phyloP scores from a whole-genome alignment of 2,329 filamentous ascomycete genomes.

The Phoma sp. region DNA sequence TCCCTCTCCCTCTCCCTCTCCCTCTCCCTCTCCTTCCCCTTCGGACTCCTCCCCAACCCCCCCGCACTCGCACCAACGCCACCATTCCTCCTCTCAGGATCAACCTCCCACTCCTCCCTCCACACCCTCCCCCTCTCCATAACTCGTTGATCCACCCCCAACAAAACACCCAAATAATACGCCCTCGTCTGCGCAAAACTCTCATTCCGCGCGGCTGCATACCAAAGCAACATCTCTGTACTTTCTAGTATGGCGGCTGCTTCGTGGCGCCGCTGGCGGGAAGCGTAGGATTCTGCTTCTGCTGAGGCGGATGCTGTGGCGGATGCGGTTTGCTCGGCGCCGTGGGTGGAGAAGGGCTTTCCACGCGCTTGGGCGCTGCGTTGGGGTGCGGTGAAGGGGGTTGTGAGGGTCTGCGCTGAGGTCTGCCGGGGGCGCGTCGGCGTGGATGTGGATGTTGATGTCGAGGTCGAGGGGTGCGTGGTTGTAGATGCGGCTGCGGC shows the following conservation, averaged over 20 bases:
- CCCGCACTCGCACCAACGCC: too few species aligned
- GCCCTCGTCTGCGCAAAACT: conserved; percentile 42
- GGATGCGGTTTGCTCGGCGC: too few species aligned
- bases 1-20: conserved; percentile 4
- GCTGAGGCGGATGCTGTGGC: too few species aligned
- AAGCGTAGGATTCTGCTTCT: conserved; percentile 36
- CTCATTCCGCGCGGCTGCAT: conserved; percentile 41
- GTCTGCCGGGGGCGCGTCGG: not conserved
- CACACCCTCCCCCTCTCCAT: conserved; percentile 15
- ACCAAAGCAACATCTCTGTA: conserved; percentile 49
- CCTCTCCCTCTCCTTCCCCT: conserved; percentile 25
- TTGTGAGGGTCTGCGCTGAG: not conserved
- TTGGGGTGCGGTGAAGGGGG: conserved; percentile 30
- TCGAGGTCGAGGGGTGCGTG: too few species aligned
- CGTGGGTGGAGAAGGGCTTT: conserved; percentile 17
- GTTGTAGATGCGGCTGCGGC: not conserved
- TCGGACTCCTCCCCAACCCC: conserved; percentile 32
- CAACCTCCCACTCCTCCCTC: conserved; percentile 31
- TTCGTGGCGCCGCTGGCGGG: conserved; percentile 35
- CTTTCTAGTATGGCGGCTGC: conserved; percentile 45
- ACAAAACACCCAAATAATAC: conserved; percentile 41
- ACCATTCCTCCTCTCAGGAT: too few species aligned
- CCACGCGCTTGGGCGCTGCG: conserved; percentile 40
- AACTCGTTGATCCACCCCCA: conserved; percentile 37
- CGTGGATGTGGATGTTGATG: not conserved